These are phyloP conservation scores for Phyllosticta citribraziliensis DNA, from an alignment of 2,329 filamentous ascomycete genomes.

Conservation along the genomic window DNA sequence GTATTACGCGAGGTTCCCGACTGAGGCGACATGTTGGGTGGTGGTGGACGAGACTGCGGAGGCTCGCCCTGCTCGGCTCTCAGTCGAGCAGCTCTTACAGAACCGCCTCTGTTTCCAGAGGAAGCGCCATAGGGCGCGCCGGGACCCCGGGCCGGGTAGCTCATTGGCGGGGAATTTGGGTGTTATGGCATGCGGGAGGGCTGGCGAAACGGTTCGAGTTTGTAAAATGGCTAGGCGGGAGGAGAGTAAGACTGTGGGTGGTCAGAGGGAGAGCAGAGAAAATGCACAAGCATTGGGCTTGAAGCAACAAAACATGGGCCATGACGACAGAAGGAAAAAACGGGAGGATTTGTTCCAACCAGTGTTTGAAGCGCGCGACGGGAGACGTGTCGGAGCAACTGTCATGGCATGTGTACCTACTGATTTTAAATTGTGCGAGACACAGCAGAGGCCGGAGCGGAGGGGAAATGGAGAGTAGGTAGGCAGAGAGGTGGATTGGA, in stretches of 20 bases:
- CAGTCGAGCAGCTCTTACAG: constrained; percentile 26
- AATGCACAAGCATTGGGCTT: not conserved
- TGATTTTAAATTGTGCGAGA: not conserved
- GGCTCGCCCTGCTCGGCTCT: constrained; percentile 22
- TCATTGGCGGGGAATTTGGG: constrained; percentile 22
- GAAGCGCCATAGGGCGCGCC: constrained; percentile 19
- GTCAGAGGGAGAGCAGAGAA: constrained; percentile 2
- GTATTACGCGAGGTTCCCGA: constrained; percentile 23
- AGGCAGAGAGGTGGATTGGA: not conserved
- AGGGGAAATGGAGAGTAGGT: not conserved
- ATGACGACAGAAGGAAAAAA: not conserved
- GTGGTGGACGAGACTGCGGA: constrained; percentile 26
- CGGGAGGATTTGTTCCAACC: not conserved
- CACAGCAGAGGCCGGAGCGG: not conserved
- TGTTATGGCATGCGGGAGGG: constrained; percentile 19
- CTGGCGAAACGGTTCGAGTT: not conserved
- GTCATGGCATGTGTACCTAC: not conserved
- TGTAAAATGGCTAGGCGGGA: not conserved
- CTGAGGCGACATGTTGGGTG: constrained; percentile 15
- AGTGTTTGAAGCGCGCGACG: constrained; percentile 3
- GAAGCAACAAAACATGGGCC: not conserved
- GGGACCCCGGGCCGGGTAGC: constrained; percentile 26
- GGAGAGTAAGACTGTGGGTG: not conserved
- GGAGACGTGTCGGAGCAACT: not conserved
- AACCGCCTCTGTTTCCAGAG: constrained; percentile 18